Base-by-base conservation (phyloP, 1,284 basidiomycete species). In the Coriolopsis trogii region DNA sequence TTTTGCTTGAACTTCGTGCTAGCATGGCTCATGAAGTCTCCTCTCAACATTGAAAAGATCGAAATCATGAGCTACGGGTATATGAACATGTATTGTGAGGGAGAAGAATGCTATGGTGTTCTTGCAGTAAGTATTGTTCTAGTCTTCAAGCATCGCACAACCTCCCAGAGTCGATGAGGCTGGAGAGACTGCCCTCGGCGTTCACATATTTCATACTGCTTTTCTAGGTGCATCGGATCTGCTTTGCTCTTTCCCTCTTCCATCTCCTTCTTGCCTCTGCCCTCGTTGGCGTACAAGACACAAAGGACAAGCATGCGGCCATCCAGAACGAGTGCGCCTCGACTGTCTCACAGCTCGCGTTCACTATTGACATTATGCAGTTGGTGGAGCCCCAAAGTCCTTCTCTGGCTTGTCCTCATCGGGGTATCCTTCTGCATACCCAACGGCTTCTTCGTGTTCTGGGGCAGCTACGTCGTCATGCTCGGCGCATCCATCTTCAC, bases 381-480 rank as follows among this genome's bases (percentile, higher is more conserved):
- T 24, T 99, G 95, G 95, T 99, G 96, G 96, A 97, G 96, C 29
- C 95, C 95, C 12, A 99, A 99, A 69, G 85, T 94, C 29, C 76
- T 98, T 41, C 75, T 90, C 5, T 95, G 93, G 93, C 64, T 95
- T 23, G 62, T 90, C 49, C 79, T 96, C 46, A 74, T 96, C 53
- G 74, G 81, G 38, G 70, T 91, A 23, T 90, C 89, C 5, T 99
- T 99, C 79, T 88, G 96, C 70, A 91, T 96, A 59, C 94, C 94
- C 0, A 96, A 96, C 65, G 87, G 81, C 43, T 95, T 97, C 80
- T 95, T 96, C 72, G 92, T 96, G 70, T 90, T 96, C 70, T 98
- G 87, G 93, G 95, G 95, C 42, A 95, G 96, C 64, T 98, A 96
- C 67, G 74, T 96, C 57, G 80, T 95, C 21, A 82, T 98, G 40